Base-by-base conservation (phyloP, 148 eudicot genomes). In the Rhododendron ferrugineum region DNA sequence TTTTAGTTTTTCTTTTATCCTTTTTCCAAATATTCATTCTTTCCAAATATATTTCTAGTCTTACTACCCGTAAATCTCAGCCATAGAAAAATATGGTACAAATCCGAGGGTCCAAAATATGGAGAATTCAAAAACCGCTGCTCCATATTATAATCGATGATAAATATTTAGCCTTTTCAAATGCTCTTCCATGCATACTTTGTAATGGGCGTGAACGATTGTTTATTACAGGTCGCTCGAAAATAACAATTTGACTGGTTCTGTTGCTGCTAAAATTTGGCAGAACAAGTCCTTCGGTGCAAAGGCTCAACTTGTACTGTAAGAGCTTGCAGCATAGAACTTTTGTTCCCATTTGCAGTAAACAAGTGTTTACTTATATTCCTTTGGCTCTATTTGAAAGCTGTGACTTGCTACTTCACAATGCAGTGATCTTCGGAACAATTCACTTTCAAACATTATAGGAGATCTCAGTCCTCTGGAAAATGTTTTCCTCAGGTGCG, bases 391-490 rank as follows among this genome's bases (percentile, higher is more conserved):
- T 84, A 18, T 79, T 60, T 77, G 42, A 74, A 79, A 84, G 26
- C 68, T 62, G 28, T 32, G 80, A 3, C 70, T 64, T 74, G 58
- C 85, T 89, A 79, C 73, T 87, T 86, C 66, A 79, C 49, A 78
- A 72, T 91, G 91, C 95, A 96, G 98, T 87, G 98, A 96, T 91
- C 89, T 96, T 79, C 93, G 85, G 62, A 88, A 92, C 82, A 96
- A 96, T 87, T 80, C 82, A n/a, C 88, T 96, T 77, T 88, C 93
- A 46, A 87, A 87, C 85, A 85, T 93, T 73, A 86, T 90, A 50
- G 96, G 97, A 32, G 87, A 82, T 88, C 89, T 92, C 32, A 86
- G 88, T 84, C 91, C 93, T 87, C 95, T 96, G 30, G 80, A 36
- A 83, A 93, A 96, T 86, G 97, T 94, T 42, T 89, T 91, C 62